These are phyloP conservation scores for Parachlorella kessleri DNA, from an alignment of 139 green algal species.

Conservation along the genomic window DNA sequence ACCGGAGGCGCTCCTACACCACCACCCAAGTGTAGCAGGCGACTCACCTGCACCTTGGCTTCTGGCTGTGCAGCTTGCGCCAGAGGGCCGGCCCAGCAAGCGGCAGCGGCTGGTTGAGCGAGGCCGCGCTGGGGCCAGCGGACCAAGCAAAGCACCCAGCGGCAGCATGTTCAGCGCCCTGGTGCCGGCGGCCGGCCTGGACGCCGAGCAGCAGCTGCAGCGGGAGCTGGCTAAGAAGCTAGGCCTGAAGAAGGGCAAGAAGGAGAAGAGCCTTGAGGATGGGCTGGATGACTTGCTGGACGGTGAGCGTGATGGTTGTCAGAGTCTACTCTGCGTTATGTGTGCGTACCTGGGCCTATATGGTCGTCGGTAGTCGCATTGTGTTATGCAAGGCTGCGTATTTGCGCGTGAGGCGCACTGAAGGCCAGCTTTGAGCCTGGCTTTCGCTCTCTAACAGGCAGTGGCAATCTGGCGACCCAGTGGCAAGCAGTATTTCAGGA, in stretches of 20 bases:
- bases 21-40: too few species aligned
- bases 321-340: neutral
- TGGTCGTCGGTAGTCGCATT: neutral
- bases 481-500: too few species aligned
- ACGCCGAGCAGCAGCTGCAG: slow-evolving; percentile 47
- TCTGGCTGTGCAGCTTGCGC: too few species aligned
- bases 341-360: neutral
- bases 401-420: neutral
- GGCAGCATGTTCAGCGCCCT: neutral
- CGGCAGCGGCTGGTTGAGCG: too few species aligned
- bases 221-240: slow-evolving; percentile 51
- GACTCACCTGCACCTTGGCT: too few species aligned
- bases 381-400: too few species aligned
- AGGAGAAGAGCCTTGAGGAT: slow-evolving; percentile 34
- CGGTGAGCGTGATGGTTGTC: slow-evolving; percentile 1
- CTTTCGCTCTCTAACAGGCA: neutral
- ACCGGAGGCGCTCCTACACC: too few species aligned
- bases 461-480: too few species aligned
- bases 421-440: neutral
- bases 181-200: slow-evolving; percentile 3
- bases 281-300: slow-evolving; percentile 50
- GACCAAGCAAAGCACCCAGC: too few species aligned
- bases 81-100: too few species aligned
- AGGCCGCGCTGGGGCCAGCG: too few species aligned
- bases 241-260: slow-evolving; percentile 48